phyloP scores from a whole-genome alignment of 805 yeast species.

The Candida pini region DNA sequence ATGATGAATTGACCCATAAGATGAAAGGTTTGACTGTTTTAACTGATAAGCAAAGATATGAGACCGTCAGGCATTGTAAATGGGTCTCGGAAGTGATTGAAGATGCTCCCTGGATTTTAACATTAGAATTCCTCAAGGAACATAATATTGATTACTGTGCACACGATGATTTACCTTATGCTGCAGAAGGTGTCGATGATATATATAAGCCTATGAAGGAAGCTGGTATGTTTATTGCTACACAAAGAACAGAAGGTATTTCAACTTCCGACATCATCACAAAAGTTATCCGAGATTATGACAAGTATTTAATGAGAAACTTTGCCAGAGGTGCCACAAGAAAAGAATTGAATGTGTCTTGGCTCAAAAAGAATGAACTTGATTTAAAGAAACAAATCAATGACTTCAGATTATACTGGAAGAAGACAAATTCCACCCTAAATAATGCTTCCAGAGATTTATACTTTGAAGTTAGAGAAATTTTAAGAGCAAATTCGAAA shows the following conservation, averaged over 20 bases:
- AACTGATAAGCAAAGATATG: constrained; percentile 81
- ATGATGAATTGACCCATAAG: constrained; percentile 85
- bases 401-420: constrained; percentile 84
- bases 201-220: constrained; percentile 90
- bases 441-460: constrained; percentile 75
- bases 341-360: constrained; percentile 91
- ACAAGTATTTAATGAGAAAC: constrained; percentile 92
- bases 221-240: constrained; percentile 83
- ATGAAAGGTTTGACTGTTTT: constrained; percentile 91
- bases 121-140: constrained; percentile 67
- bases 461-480: constrained; percentile 79
- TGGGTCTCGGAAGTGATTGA: constrained; percentile 98
- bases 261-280: constrained; percentile 96
- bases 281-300: constrained; percentile 91
- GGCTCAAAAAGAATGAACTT: constrained; percentile 95
- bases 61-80: constrained; percentile 84
- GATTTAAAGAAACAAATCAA: constrained; percentile 87
- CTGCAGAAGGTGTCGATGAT: constrained; percentile 82
- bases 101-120: constrained; percentile 93
- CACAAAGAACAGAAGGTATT: constrained; percentile 95
- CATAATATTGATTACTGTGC: constrained; percentile 95
- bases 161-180: constrained; percentile 95
- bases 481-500: constrained; percentile 36
- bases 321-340: constrained; percentile 97
- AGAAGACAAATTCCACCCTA: constrained; percentile 60